phyloP scores from a whole-genome alignment of 768 basidiomycete genomes.

The Leccinum variicolor region DNA sequence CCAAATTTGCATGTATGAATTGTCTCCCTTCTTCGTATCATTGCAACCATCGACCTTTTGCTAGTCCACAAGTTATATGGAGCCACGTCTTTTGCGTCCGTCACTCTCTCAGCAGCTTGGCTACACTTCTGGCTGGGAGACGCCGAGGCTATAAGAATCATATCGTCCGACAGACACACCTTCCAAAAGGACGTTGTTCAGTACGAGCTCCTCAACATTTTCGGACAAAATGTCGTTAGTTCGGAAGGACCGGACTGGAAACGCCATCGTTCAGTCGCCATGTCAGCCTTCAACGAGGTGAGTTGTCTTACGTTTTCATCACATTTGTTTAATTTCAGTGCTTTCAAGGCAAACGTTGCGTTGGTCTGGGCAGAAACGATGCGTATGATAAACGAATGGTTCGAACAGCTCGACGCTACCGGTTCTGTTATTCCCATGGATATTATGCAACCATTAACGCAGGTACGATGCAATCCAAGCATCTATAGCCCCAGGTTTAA shows the following conservation, averaged over 20 bases:
- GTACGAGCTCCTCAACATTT: constrained; percentile 44
- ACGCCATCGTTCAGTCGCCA: constrained; percentile 42
- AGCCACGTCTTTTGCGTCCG: constrained; percentile 37
- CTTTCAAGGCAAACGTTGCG: constrained; percentile 39
- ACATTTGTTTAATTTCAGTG: background rate
- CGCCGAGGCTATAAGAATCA: constrained; percentile 37
- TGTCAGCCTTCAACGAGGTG: constrained; percentile 51
- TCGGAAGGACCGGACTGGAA: constrained; percentile 45
- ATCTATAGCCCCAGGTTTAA: background rate
- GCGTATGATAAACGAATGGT: constrained; percentile 41
- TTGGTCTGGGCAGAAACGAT: constrained; percentile 47
- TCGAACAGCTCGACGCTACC: constrained; percentile 32
- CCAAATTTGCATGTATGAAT: constrained; percentile 36
- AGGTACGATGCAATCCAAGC: constrained; percentile 8
- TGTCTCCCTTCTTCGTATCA: no score
- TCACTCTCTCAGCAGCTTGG: constrained; percentile 29
- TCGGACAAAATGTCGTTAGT: constrained; percentile 43
- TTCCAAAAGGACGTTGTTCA: constrained; percentile 34
- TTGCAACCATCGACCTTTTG: background rate
- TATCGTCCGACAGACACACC: constrained; percentile 30
- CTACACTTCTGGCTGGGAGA: constrained; percentile 43
- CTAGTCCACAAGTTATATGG: constrained; percentile 39
- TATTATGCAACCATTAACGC: constrained; percentile 4
- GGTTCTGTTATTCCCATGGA: constrained; percentile 22
- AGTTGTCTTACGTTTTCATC: background rate